Percentiles rank a stretch among this genome's conserved stretches.
These are phyloP conservation scores for Rhynchospora breviuscula DNA, from an alignment of 176 grass and related monocot genomes.

Conservation along the genomic window DNA sequence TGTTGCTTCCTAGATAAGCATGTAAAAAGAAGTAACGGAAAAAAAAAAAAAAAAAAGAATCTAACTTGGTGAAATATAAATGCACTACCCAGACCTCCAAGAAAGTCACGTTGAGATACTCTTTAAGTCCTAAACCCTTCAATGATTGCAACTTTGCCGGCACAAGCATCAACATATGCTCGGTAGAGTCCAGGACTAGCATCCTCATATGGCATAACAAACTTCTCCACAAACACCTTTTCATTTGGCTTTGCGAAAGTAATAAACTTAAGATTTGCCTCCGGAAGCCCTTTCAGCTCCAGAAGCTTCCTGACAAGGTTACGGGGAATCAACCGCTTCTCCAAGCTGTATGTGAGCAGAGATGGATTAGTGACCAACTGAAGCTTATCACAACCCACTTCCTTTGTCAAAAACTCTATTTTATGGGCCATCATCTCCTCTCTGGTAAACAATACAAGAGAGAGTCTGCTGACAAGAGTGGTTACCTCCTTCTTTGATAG, in stretches of 20 bases:
- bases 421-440: conserved; percentile 27
- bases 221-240: background rate
- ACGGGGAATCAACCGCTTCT: conserved; percentile 45
- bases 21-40: too few relatives aligned
- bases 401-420: conserved; percentile 33
- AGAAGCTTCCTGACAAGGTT: conserved; percentile 31
- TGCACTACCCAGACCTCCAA: background rate
- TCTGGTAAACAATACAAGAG: background rate
- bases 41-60: too few relatives aligned
- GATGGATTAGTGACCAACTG: too few relatives aligned
- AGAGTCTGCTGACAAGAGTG: background rate
- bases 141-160: background rate
- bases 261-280: background rate
- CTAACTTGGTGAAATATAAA: background rate
- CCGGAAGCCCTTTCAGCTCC: conserved; percentile 26
- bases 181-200: background rate
- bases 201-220: background rate
- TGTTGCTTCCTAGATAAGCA: too few relatives aligned
- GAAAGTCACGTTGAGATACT: background rate
- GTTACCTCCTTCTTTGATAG: background rate
- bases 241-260: background rate
- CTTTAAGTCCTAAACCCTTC: background rate
- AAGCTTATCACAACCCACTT: conserved; percentile 12
- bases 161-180: background rate
- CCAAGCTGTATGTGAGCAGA: conserved; percentile 40